Evolutionary conservation across 345 rosid genomes (phyloP).

Genomic region (Populus deltoides): DNA sequence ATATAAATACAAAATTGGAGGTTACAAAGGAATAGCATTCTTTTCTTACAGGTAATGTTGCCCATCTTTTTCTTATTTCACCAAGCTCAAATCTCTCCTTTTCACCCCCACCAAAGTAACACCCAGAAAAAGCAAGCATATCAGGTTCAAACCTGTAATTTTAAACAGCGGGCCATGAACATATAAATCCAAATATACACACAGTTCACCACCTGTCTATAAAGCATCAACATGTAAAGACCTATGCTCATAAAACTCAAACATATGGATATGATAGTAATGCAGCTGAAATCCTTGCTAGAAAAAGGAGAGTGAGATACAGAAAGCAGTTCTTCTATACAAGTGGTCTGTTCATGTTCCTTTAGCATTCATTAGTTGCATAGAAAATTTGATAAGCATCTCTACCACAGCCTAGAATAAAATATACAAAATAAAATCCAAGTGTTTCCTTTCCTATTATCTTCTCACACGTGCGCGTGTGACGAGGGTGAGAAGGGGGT

Average conservation of each 20-base stretch:
- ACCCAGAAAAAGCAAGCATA: constrained; percentile 99
- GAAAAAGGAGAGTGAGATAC: background rate
- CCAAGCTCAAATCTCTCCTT: constrained; percentile 84
- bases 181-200: constrained; percentile 1
- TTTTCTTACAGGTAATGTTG: constrained; percentile 80
- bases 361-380: background rate
- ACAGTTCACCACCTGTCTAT: background rate
- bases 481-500: background rate
- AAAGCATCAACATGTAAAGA: background rate
- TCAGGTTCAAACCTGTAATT: constrained; percentile 91
- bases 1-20: background rate
- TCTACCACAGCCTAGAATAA: background rate
- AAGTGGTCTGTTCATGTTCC: background rate
- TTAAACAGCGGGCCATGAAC: background rate
- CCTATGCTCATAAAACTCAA: background rate
- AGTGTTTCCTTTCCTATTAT: background rate
- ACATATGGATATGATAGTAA: background rate
- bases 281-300: background rate
- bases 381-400: background rate
- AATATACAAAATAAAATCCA: background rate
- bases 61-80: constrained; percentile 96
- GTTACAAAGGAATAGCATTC: constrained; percentile 8
- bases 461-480: background rate
- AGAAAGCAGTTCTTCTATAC: background rate
- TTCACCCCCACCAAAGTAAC: constrained; percentile 99